phyloP scores from a whole-genome alignment of 2,329 filamentous ascomycete genomes.

The Clathrospora elynae region DNA sequence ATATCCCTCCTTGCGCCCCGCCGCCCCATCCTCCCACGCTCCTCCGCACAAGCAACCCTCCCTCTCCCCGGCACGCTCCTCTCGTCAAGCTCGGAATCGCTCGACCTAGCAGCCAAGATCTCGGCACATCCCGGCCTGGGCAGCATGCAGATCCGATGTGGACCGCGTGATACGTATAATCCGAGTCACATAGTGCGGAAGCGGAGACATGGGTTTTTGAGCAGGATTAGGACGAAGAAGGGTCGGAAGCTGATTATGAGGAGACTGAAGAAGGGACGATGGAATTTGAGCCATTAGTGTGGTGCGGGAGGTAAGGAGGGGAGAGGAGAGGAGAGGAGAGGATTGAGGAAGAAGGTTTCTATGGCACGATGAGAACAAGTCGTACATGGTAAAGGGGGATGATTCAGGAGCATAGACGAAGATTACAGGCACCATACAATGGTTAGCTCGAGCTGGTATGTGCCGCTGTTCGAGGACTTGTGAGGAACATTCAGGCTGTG shows the following conservation, averaged over 20 bases:
- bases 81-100: constrained; percentile 25
- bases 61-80: constrained; percentile 23
- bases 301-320: neutral
- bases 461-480: no score
- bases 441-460: no score
- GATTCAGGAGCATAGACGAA: no score
- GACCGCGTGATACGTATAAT: constrained; percentile 62
- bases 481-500: no score
- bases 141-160: constrained; percentile 51
- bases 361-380: no score
- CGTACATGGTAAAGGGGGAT: no score
- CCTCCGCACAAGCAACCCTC: constrained; percentile 22
- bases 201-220: constrained; percentile 65
- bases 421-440: no score
- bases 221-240: constrained; percentile 57
- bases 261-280: constrained; percentile 59
- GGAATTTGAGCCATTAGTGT: constrained; percentile 45
- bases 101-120: constrained; percentile 45
- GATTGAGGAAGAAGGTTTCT: no score
- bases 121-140: constrained; percentile 46
- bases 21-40: constrained; percentile 32
- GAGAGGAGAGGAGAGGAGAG: neutral
- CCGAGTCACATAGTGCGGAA: constrained; percentile 66
- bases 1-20: constrained; percentile 38
- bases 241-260: constrained; percentile 61